Evolutionary conservation across 75 land plant species (phyloP), one percentile per base, ranked within the genome.

Genomic region (Pinus albicaulis): DNA sequence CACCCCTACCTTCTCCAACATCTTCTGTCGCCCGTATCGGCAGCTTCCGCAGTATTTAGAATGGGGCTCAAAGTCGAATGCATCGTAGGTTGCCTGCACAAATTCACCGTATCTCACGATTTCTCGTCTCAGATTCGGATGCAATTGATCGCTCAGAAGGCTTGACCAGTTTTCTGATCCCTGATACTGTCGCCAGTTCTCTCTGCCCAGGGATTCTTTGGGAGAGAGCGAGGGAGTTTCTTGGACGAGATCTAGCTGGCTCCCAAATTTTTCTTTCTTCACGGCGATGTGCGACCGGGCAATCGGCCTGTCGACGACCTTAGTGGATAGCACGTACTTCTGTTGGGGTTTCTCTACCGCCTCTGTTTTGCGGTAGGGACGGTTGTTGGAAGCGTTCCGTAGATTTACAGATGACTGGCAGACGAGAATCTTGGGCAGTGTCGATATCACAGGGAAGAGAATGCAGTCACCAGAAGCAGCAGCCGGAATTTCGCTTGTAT

Each of bases 21-120:
- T 31, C 31, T 31, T 31, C 2, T 31, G 2, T 31, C 2, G 31
- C 31, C 31, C 31, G 1, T 31, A 31, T 31, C 31, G 31, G 31
- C 1, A 31, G 31, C 31, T 31, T 31, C 31, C 31, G 31, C 1
- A 1, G 31, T 31, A 31, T 31, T 31, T 31, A 31, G 31, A 31
- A 31, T 31, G 31, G 0, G 31, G 31, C 0, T 31, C 31, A 31
- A 31, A 31, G 31, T 1, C 93, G 80, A 92, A 86, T 20, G 91
- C 87, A 73, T 95, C 95, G 77, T 95, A 92, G 68, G 87, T 77
- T 24, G 89, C 89, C 74, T 95, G 90, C 0, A 92, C 86, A 74
- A 93, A 76, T 57, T 88, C 89, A 5, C 98, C 98, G 71, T 95
- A 95, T 11, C 86, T 80, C 57, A 95, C 88, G 19, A 91, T 79